These are phyloP conservation scores for Platanus orientalis DNA, from an alignment of 164 flowering plant genomes.

Conservation along the genomic window DNA sequence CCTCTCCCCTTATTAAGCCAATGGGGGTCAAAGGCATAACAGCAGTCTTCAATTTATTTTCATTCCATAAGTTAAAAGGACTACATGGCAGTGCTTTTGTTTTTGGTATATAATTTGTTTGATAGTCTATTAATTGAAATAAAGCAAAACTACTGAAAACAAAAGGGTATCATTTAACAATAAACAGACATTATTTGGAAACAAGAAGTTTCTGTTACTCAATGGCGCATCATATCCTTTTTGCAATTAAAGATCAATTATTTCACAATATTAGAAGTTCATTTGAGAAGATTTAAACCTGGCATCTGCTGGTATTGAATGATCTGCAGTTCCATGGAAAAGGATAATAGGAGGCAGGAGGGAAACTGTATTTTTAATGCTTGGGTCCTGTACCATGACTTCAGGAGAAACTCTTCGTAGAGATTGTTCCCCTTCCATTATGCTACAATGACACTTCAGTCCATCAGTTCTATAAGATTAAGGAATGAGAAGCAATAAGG, in stretches of 20 bases:
- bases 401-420: constrained; percentile 72
- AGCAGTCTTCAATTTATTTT: too few species aligned
- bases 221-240: too few species aligned
- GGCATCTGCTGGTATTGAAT: constrained; percentile 78
- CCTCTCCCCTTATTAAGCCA: too few species aligned
- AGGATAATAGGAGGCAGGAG: constrained; percentile 66
- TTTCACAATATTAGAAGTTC: constrained; percentile 1
- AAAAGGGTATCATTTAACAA: background rate
- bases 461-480: background rate
- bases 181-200: background rate
- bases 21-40: too few species aligned
- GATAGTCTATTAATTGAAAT: too few species aligned
- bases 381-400: constrained; percentile 54
- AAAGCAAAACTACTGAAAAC: too few species aligned
- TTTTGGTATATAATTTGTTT: too few species aligned
- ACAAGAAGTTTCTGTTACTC: too few species aligned
- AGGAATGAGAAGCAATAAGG: background rate
- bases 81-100: too few species aligned
- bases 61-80: too few species aligned
- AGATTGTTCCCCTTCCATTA: constrained; percentile 89
- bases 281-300: constrained; percentile 43
- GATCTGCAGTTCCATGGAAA: constrained; percentile 82
- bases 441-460: constrained; percentile 46
- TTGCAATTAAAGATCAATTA: background rate
- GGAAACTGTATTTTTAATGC: constrained; percentile 41